phyloP scores from a whole-genome alignment of 1,284 basidiomycete species.

The Trichosporon sp. region DNA sequence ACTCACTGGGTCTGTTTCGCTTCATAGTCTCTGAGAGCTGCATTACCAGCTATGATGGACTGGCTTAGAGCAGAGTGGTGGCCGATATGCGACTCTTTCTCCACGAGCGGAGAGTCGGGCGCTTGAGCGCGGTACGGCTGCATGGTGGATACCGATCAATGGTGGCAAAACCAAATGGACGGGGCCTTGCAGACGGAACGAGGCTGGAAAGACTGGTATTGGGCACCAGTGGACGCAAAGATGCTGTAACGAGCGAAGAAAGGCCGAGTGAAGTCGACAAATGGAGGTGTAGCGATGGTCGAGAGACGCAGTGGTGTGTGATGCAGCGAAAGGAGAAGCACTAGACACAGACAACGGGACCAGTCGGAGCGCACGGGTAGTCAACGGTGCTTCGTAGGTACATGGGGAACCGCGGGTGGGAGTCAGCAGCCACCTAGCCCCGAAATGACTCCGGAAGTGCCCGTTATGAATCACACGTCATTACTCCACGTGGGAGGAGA shows the following conservation, averaged over 20 bases:
- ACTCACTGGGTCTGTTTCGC: slow-evolving; percentile 44
- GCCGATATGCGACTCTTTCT: slow-evolving; percentile 46
- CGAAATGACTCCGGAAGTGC: neutral
- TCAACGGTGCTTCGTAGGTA: no score
- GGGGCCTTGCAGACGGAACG: neutral
- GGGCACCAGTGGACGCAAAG: neutral
- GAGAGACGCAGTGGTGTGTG: neutral
- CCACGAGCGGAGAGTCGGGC: slow-evolving; percentile 31
- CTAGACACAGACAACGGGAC: neutral
- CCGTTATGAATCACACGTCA: neutral
- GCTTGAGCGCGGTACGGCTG: slow-evolving; percentile 36
- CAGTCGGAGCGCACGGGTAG: neutral
- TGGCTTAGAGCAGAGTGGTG: slow-evolving; percentile 28
- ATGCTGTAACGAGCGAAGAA: neutral
- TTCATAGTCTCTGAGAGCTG: slow-evolving; percentile 47
- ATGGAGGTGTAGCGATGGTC: neutral
- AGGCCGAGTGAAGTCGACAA: neutral
- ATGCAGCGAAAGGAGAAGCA: neutral
- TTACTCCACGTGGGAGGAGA: neutral
- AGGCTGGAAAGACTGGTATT: no score
- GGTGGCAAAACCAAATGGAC: neutral
- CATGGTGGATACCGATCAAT: slow-evolving; percentile 23
- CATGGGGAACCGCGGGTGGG: no score
- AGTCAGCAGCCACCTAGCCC: no score
- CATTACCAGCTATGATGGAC: slow-evolving; percentile 36